These are phyloP conservation scores for Axilococcus clingmanii DNA, from an alignment of 139 green algal species.

Conservation along the genomic window DNA sequence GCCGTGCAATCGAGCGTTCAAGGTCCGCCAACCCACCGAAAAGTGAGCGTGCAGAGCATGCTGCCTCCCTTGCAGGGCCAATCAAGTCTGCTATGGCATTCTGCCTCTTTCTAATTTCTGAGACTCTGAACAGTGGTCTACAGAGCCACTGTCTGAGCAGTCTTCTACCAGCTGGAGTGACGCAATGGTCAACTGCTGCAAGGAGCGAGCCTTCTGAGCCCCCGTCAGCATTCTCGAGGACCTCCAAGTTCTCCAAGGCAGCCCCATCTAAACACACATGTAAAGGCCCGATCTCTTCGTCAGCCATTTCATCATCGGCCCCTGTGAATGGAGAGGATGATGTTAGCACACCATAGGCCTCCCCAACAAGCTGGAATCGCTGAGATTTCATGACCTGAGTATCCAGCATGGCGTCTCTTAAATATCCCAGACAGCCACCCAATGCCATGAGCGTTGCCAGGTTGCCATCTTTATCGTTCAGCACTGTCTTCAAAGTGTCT, in stretches of 20 bases:
- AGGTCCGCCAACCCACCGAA: conserved; percentile 64
- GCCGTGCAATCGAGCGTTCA: conserved; percentile 72
- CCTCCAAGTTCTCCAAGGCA: conserved; percentile 88
- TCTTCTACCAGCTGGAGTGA: conserved; percentile 72
- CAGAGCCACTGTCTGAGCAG: conserved; percentile 81
- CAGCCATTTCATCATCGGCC: neutral
- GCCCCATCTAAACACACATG: conserved; percentile 80
- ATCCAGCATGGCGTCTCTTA: conserved; percentile 69
- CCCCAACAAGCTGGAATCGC: conserved; percentile 50
- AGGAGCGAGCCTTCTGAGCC: conserved; percentile 69
- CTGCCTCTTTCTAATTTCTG: conserved; percentile 67
- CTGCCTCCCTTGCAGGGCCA: conserved; percentile 34
- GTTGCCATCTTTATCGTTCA: neutral
- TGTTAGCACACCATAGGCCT: conserved; percentile 8
- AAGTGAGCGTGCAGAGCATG: conserved; percentile 29
- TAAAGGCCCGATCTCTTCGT: neutral
- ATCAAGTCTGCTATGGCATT: conserved; percentile 60
- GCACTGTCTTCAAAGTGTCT: conserved; percentile 8
- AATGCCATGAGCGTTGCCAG: conserved; percentile 17
- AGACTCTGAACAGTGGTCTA: conserved; percentile 55
- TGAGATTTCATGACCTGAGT: conserved; percentile 29
- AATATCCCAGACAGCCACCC: conserved; percentile 41
- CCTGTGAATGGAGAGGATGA: neutral
- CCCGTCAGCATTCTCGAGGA: conserved; percentile 82
- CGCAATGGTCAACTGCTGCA: conserved; percentile 75